Percentiles rank a stretch among this genome's conserved stretches.
Evolutionary conservation across 2,329 filamentous ascomycete genomes (phyloP).

Genomic region (Microcyclospora tardicrescens): DNA sequence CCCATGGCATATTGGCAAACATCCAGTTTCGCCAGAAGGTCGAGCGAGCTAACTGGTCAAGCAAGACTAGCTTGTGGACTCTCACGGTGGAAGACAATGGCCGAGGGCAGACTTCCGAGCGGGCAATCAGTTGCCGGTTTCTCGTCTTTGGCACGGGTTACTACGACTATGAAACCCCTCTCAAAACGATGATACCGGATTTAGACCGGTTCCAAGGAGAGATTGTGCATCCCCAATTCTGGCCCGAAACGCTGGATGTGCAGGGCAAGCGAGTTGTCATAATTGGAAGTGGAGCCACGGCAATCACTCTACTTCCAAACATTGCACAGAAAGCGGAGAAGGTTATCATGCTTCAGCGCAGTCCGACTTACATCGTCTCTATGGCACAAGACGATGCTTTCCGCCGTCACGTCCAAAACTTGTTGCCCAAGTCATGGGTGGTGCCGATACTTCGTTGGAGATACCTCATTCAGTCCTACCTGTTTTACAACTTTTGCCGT

Average conservation of each 20-base stretch:
- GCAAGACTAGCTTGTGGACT: conserved; percentile 36
- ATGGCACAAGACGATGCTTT: too few species aligned
- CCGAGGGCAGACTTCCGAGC: conserved; percentile 22
- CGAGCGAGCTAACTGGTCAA: conserved; percentile 30
- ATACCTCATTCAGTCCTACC: too few species aligned
- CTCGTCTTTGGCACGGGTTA: conserved; percentile 54
- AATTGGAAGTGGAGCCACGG: conserved; percentile 67
- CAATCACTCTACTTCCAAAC: conserved; percentile 61
- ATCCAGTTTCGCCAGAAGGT: conserved; percentile 33
- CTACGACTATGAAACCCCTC: conserved; percentile 56
- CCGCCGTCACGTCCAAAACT: too few species aligned
- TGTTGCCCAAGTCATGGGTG: too few species aligned
- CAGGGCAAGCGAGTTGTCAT: conserved; percentile 55
- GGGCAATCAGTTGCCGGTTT: conserved; percentile 32
- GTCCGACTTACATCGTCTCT: conserved; percentile 60
- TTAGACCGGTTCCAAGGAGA: conserved; percentile 52
- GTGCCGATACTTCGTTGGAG: too few species aligned
- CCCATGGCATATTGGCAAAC: conserved; percentile 34
- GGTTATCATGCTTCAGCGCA: conserved; percentile 72
- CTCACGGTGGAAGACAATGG: conserved; percentile 27
- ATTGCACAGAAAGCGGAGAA: conserved; percentile 50
- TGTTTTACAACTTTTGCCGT: too few species aligned
- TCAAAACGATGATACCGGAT: conserved; percentile 51
- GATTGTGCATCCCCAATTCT: conserved; percentile 60
- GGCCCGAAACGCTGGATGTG: conserved; percentile 57